Percentiles rank a stretch among this genome's conserved stretches.
Evolutionary conservation across 176 grass and related monocot genomes (phyloP).

Genomic region (Rhynchospora breviuscula): DNA sequence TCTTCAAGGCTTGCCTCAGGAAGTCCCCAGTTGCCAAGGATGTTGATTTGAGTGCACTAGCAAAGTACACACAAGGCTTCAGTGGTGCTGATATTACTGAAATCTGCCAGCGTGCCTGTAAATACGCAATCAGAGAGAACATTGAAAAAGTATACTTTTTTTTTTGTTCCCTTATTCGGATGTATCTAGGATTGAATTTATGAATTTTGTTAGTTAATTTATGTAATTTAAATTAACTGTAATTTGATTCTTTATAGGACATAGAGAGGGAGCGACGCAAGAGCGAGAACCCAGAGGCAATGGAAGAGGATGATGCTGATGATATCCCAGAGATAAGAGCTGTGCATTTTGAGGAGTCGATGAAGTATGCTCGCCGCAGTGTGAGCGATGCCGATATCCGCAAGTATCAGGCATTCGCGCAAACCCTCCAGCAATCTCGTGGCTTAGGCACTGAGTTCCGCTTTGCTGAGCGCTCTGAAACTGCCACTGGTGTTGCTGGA

Average conservation of each 20-base stretch:
- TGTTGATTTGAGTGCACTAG: slow-evolving; percentile 62
- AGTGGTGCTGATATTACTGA: slow-evolving; percentile 85
- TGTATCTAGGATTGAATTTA: not conserved
- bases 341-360: slow-evolving; percentile 73
- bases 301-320: slow-evolving; percentile 66
- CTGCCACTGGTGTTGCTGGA: slow-evolving; percentile 3
- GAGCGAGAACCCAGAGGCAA: slow-evolving; percentile 68
- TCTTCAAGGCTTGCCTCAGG: slow-evolving; percentile 79
- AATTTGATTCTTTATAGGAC: slow-evolving; percentile 38
- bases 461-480: slow-evolving; percentile 42
- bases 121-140: slow-evolving; percentile 82
- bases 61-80: slow-evolving; percentile 78
- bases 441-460: slow-evolving; percentile 80
- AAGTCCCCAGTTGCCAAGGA: slow-evolving; percentile 78
- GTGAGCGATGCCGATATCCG: slow-evolving; percentile 77
- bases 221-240: not conserved
- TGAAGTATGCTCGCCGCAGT: slow-evolving; percentile 80
- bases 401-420: slow-evolving; percentile 86
- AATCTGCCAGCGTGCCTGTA: slow-evolving; percentile 82
- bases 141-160: slow-evolving; percentile 61
- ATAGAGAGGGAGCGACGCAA: slow-evolving; percentile 61
- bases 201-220: not conserved
- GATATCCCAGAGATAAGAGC: slow-evolving; percentile 72
- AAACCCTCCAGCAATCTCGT: slow-evolving; percentile 75
- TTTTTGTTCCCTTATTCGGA: not conserved